These are phyloP conservation scores for Yarrowia sp. DNA, from an alignment of 805 yeast species.

Conservation along the genomic window DNA sequence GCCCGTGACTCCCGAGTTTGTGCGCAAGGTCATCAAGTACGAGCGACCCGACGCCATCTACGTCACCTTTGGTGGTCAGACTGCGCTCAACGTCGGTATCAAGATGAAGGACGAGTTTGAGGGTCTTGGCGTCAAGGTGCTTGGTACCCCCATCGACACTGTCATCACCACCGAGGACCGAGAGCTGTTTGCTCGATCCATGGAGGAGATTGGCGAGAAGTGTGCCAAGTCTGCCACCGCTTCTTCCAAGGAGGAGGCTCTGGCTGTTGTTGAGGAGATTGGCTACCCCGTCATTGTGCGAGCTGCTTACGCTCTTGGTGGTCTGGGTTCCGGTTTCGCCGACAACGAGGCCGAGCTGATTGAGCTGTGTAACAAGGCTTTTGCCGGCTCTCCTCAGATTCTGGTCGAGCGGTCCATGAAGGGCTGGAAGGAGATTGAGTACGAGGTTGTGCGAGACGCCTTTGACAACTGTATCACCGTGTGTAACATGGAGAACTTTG, in stretches of 20 bases:
- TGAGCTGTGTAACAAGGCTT: conserved; percentile 86
- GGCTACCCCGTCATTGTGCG: conserved; percentile 96
- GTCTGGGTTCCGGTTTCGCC: conserved; percentile 98
- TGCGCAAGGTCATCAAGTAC: conserved; percentile 90
- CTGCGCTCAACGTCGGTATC: conserved; percentile 96
- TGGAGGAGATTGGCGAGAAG: conserved; percentile 94
- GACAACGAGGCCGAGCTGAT: conserved; percentile 82
- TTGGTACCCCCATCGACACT: conserved; percentile 96
- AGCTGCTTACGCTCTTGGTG: conserved; percentile 97
- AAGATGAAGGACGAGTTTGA: conserved; percentile 94
- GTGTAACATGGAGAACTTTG: conserved; percentile 99
- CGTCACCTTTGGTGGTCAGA: conserved; percentile 98
- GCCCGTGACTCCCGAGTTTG: conserved; percentile 97
- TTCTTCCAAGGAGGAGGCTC: conserved; percentile 77
- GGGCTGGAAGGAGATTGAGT: conserved; percentile 99
- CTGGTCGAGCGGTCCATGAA: conserved; percentile 95
- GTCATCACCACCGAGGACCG: conserved; percentile 98
- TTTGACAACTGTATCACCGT: conserved; percentile 98
- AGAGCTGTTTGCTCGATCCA: conserved; percentile 91
- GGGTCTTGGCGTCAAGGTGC: conserved; percentile 86
- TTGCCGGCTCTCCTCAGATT: conserved; percentile 95
- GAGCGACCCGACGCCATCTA: conserved; percentile 98
- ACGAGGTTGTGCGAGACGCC: conserved; percentile 98
- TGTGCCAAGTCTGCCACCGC: conserved; percentile 95
- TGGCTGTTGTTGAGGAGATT: conserved; percentile 80